A percentile compares a stretch with the other conserved stretches of the same genome.
Evolutionary conservation across 2,329 filamentous ascomycete species (phyloP).

Genomic region (Pyrenochaeta sp.): DNA sequence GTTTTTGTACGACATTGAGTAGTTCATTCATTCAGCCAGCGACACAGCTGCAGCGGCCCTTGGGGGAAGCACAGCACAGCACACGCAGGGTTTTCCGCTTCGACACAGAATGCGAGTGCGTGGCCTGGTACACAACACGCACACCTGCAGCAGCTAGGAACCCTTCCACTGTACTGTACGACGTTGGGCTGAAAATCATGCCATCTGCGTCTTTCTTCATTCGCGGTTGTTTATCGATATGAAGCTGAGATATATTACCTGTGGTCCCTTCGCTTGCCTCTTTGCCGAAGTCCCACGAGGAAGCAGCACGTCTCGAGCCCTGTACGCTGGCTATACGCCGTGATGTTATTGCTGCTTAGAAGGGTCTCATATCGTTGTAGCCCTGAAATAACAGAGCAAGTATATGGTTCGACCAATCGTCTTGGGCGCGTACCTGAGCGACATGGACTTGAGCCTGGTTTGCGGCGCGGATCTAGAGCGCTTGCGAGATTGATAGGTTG

Average conservation of each 20-base stretch:
- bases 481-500: background rate
- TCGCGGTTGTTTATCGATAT: background rate
- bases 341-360: background rate
- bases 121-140: no score
- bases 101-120: no score
- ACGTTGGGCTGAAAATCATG: background rate
- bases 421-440: slow-evolving; percentile 7
- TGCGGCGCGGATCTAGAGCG: background rate
- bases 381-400: background rate
- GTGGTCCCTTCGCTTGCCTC: background rate
- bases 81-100: background rate
- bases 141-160: no score
- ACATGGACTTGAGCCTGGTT: slow-evolving; percentile 1
- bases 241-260: background rate
- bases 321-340: background rate
- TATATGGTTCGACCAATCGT: slow-evolving; percentile 2
- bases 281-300: background rate
- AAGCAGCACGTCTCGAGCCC: background rate
- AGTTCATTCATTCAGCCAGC: background rate
- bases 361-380: background rate
- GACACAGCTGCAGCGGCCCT: no score
- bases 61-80: background rate
- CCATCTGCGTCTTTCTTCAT: background rate
- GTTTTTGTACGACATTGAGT: background rate
- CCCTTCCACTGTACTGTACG: background rate